Conservation (phyloP, 495 filamentous ascomycete genomes). For the Terfezia claveryi region DNA sequence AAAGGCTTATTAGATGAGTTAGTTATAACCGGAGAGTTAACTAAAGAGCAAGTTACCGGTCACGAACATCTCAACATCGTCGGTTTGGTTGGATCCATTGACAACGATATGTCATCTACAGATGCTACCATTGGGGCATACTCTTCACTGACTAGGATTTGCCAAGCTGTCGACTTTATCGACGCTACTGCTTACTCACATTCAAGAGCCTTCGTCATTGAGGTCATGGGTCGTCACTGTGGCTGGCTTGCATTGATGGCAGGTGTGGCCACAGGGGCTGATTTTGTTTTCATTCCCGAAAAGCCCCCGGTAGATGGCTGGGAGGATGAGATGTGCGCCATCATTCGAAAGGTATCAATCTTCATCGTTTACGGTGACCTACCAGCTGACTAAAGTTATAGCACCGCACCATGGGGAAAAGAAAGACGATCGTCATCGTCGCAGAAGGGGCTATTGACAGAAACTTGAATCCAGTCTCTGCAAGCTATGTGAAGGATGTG, state of each 20-base stretch:
- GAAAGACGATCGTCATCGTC: conserved; percentile 94
- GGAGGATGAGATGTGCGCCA: conserved; percentile 68
- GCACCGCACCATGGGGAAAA: conserved; percentile 81
- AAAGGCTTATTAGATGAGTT: conserved; percentile 66
- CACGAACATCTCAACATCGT: conserved; percentile 82
- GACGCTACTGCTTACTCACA: conserved; percentile 95
- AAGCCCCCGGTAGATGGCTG: conserved; percentile 74
- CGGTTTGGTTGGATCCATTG: conserved; percentile 87
- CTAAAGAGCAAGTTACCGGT: conserved; percentile 41
- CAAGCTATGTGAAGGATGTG: conserved; percentile 61
- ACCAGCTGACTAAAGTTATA: conserved; percentile 24
- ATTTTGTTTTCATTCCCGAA: conserved; percentile 94
- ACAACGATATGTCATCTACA: conserved; percentile 93
- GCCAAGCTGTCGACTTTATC: conserved; percentile 85
- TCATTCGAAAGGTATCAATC: conserved; percentile 46
- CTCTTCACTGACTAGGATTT: conserved; percentile 76
- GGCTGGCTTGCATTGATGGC: conserved; percentile 97
- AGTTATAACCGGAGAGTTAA: conserved; percentile 43
- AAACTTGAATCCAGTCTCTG: conserved; percentile 63
- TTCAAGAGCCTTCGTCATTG: conserved; percentile 90
- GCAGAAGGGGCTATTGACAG: conserved; percentile 85
- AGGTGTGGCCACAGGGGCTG: conserved; percentile 81
- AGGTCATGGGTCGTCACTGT: conserved; percentile 98
- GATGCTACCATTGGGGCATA: conserved; percentile 97
- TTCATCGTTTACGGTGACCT: neutral